Base-by-base conservation (phyloP, 805 yeast genomes). In the Metschnikowia noctiluminum region DNA sequence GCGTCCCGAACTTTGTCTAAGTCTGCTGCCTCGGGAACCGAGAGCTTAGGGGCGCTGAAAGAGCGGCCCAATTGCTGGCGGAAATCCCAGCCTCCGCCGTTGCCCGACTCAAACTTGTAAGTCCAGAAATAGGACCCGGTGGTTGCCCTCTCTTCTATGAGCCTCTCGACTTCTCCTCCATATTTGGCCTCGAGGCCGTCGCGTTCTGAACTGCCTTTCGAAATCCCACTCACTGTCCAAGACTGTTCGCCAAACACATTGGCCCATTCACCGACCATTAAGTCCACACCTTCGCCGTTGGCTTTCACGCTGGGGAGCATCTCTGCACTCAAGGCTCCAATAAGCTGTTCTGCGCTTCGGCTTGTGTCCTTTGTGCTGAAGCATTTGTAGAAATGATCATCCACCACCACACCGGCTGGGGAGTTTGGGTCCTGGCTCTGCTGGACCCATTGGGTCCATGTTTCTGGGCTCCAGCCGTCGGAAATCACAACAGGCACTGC, bases 11-110 rank as follows among this genome's bases (percentile, higher is more conserved):
- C 62, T 21, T 70, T 66, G 13, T 78, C 73, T 49, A 77, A 71
- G 11, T 66, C 68, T 6, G 66, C 60, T 16, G 72, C 65, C 21
- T 63, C 65, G 1, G 85, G 84, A 1, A 69, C 38, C 3, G 56
- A 50, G 26, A 60, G 59, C 32, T 53, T 54, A 35, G 63, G 58
- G 3, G 59, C 49, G 11, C 45, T 44, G 38, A 70, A 65, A 6
- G 59, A 57, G 44, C 69, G 68, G 26, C 84, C 82, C 16, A 77
- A 70, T 90, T 87, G 88, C 35, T 89, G 87, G 27, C 77, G 75
- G 68, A 89, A 85, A 43, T 94, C 97, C 98, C 98, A 92, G 66
- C 89, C 97, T 12, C 98, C 98, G 40, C 97, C 97, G 61, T 84
- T 85, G 1, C 97, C 97, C 49, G 81, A 75, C 61, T 85, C 80